Percentiles rank a stretch among this genome's conserved stretches.
These are phyloP conservation scores for Backusella psychrophila DNA, from an alignment of 192 early-diverging fungal genomes.

Conservation along the genomic window DNA sequence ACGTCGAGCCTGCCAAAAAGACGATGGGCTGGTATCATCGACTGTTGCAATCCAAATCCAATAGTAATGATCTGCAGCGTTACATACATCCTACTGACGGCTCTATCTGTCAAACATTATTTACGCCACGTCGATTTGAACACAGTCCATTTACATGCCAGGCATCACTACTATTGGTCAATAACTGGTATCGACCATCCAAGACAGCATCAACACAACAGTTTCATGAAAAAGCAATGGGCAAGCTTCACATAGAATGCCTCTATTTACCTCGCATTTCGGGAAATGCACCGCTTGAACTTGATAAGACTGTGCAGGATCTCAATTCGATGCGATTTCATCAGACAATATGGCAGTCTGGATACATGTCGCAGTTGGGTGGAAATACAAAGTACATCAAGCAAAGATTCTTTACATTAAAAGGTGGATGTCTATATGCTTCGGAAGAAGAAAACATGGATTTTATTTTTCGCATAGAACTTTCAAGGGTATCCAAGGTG, in stretches of 20 bases:
- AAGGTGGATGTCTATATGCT: not conserved
- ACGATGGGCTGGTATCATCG: not conserved
- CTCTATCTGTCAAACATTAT: not conserved
- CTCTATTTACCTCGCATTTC: not conserved
- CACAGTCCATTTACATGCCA: not conserved
- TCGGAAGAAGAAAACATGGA: not conserved
- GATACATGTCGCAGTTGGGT: not conserved
- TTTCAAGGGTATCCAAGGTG: not conserved
- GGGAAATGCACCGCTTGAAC: not conserved
- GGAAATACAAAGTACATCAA: not conserved
- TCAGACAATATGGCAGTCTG: not conserved
- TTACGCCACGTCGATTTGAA: not conserved
- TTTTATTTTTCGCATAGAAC: not conserved
- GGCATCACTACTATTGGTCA: not conserved
- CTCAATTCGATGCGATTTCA: slow-evolving; percentile 4
- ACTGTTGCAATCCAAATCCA: not conserved
- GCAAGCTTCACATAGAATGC: not conserved
- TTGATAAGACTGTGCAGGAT: not conserved
- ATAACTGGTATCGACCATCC: not conserved
- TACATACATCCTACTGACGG: not conserved
- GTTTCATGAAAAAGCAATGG: not conserved
- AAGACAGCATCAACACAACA: not conserved
- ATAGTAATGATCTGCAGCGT: not conserved
- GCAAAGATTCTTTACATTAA: not conserved
- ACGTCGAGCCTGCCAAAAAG: not conserved